Base-by-base conservation (phyloP, 495 filamentous ascomycete genomes). In the Hypomontagnella submonticulosa region DNA sequence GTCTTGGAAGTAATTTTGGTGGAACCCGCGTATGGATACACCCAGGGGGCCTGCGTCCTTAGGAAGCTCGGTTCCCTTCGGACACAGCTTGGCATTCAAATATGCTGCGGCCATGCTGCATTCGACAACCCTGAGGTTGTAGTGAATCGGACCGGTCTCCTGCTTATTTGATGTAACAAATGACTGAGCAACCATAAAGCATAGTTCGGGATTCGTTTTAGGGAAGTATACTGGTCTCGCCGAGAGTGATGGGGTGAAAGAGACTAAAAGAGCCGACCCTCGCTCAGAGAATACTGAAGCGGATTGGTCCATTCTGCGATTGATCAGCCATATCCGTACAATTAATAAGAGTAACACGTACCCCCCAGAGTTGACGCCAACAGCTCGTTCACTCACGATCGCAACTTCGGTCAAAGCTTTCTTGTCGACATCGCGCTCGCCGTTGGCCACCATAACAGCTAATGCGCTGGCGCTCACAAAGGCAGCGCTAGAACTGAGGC, bases 61-160 rank as follows among this genome's bases (percentile, higher is more conserved):
- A 12, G 90, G 87, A 4, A 99, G 86, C 23, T 76, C 73, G 1
- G 84, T 87, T 47, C 93, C 78, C 9, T 85, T 62, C 82, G 87
- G 71, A 67, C 80, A 81, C 43, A 84, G 69, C 36, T 77, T 75
- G 12, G 81, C 78, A 64, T 85, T 78, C 41, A 86, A 75, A 61
- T 81, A 82, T 19, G 90, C 88, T 1, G 95, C 92, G 10, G 96
- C 96, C 32, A 99, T 84, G 5, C 88, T 92, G 79, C 92, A 96
- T 76, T 98, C 95, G 7, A 97, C 95, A 0, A 99, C 95, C 13
- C 95, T 89, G 4, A 99, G 87, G 76, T 99, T 99, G 82, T 98
- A 99, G 80, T 92, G 92, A 53, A 92, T 87, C 1, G 93, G 93
- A 0, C 89, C 95, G 0, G 93, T 97, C 33, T 93, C 90, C 73